Percentiles rank a stretch among this genome's conserved stretches.
Conservation (phyloP, 1,139 yeast species). For the Candida dubliniensis region DNA sequence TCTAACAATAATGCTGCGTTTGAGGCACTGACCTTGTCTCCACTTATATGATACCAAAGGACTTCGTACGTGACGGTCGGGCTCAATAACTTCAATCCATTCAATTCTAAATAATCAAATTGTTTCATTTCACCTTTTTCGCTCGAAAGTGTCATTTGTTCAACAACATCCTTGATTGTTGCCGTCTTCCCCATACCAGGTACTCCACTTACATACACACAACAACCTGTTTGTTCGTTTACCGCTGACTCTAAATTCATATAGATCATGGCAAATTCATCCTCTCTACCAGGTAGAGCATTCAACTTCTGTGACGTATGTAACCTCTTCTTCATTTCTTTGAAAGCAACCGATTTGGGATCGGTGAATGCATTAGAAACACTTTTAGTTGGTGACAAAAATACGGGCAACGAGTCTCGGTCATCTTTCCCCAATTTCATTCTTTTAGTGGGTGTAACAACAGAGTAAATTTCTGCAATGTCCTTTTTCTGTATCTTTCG, state of each 20-base stretch:
- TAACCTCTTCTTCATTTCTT: conserved; percentile 55
- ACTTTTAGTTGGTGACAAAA: conserved; percentile 31
- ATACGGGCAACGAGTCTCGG: conserved; percentile 18
- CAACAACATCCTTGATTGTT: conserved; percentile 82
- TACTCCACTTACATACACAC: conserved; percentile 90
- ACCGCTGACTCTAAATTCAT: conserved; percentile 75
- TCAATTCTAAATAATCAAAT: conserved; percentile 81
- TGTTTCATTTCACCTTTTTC: conserved; percentile 48
- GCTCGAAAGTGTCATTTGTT: conserved; percentile 54
- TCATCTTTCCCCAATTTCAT: conserved; percentile 11
- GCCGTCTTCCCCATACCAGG: conserved; percentile 99
- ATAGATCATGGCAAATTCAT: conserved; percentile 75
- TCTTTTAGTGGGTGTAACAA: conserved; percentile 15
- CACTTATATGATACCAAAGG: conserved; percentile 75
- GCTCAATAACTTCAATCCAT: conserved; percentile 82
- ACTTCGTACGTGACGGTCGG: conserved; percentile 85
- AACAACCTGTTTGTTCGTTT: conserved; percentile 71
- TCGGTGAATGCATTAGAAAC: conserved; percentile 29
- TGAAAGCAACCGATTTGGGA: conserved; percentile 44
- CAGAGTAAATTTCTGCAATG: conserved; percentile 11
- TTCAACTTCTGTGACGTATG: conserved; percentile 67
- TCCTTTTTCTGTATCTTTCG: conserved; percentile 8
- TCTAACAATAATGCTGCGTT: conserved; percentile 54
- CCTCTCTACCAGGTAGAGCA: conserved; percentile 83
- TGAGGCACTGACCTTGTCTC: conserved; percentile 59